Conservation (phyloP, 129 eudicot species). For the Flaveria trinervia region DNA sequence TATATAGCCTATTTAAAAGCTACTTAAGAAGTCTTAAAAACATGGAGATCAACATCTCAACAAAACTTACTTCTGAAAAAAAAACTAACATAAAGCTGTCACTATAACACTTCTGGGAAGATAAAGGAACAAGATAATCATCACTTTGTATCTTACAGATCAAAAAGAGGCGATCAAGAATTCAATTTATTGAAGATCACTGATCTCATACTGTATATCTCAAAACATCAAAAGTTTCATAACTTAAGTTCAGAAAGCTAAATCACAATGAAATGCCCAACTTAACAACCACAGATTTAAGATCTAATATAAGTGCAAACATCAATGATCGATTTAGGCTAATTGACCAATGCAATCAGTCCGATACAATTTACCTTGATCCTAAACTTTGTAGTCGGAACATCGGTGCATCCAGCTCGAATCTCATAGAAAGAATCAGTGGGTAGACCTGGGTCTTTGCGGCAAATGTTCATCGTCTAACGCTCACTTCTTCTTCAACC, state of each 20-base stretch:
- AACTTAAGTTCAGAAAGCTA: not conserved
- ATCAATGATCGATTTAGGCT: not conserved
- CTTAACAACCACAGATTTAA: not conserved
- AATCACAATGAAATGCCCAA: not conserved
- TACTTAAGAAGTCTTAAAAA: not conserved
- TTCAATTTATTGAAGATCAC: not conserved
- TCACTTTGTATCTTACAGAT: not conserved
- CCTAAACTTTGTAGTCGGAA: slow-evolving; percentile 76
- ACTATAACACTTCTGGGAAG: not conserved
- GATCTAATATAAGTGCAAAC: not conserved
- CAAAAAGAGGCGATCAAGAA: not conserved
- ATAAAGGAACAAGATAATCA: not conserved
- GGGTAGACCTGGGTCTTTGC: slow-evolving; percentile 73
- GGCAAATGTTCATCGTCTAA: slow-evolving; percentile 40
- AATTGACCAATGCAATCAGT: not conserved
- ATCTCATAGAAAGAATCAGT: slow-evolving; percentile 80
- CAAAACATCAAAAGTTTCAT: slow-evolving; percentile 4
- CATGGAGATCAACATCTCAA: not conserved
- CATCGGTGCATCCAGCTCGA: slow-evolving; percentile 85
- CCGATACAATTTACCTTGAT: slow-evolving; percentile 58
- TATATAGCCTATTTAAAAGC: not conserved
- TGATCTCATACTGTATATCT: not conserved
- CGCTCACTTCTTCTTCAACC: slow-evolving; percentile 2
- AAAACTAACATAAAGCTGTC: too few species aligned
- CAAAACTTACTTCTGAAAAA: too few species aligned